Evolutionary conservation across 1,139 yeast species (phyloP).

Genomic region (Candida pseudoviswanathii): DNA sequence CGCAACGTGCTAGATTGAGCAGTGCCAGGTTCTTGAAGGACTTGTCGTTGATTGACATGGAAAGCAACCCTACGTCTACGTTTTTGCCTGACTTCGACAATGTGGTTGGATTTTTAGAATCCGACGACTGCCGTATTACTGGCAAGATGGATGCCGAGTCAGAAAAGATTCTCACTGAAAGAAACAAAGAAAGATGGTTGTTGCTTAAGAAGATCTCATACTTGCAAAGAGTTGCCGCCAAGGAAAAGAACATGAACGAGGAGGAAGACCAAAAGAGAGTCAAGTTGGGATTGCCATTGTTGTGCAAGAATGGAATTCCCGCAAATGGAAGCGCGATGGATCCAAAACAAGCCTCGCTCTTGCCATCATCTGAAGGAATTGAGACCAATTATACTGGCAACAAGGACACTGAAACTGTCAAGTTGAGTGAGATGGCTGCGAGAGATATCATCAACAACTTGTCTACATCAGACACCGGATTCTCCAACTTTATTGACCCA

Average conservation of each 20-base stretch:
- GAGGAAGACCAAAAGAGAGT: constrained; percentile 36
- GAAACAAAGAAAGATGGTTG: constrained; percentile 64
- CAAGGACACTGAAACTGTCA: constrained; percentile 45
- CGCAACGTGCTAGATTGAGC: constrained; percentile 51
- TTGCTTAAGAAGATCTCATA: constrained; percentile 70
- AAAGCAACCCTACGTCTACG: constrained; percentile 33
- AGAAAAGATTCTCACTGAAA: constrained; percentile 42
- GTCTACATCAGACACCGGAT: constrained; percentile 32
- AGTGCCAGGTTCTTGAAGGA: constrained; percentile 56
- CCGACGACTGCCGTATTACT: constrained; percentile 40
- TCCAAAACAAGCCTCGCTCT: background rate
- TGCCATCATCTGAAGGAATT: constrained; percentile 9
- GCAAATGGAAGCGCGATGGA: constrained; percentile 4
- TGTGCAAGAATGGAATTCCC: background rate
- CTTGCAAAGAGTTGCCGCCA: constrained; percentile 61
- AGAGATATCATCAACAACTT: constrained; percentile 44
- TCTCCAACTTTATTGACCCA: constrained; percentile 72
- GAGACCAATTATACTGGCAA: constrained; percentile 8
- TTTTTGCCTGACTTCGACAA: constrained; percentile 62
- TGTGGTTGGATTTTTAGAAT: constrained; percentile 55
- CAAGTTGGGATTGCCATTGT: constrained; percentile 33
- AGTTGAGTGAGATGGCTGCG: constrained; percentile 49
- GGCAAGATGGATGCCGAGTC: constrained; percentile 43
- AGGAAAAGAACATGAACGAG: constrained; percentile 34
- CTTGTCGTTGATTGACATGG: constrained; percentile 53